Conservation (phyloP, 2,329 filamentous ascomycete genomes). For the Penicillium oxalicum region DNA sequence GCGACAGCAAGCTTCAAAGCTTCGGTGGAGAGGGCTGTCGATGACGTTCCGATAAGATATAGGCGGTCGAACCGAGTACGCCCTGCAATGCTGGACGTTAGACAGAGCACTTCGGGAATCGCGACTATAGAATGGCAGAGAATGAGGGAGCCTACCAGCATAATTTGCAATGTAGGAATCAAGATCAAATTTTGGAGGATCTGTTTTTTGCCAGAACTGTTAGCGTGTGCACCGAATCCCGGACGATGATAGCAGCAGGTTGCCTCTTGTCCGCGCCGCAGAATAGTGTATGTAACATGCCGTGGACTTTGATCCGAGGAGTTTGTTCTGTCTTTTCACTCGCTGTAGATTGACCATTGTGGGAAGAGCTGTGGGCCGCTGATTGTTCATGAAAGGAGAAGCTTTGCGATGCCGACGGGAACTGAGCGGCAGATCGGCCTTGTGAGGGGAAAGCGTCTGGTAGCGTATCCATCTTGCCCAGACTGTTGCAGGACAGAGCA, state of each 20-base stretch:
- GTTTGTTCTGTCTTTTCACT: background rate
- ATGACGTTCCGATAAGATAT: constrained; percentile 72
- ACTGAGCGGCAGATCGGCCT: constrained; percentile 4
- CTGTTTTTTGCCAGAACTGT: constrained; percentile 38
- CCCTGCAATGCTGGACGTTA: constrained; percentile 46
- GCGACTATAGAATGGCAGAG: background rate
- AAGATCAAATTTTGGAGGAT: constrained; percentile 80
- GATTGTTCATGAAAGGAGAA: background rate
- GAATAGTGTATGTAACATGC: constrained; percentile 15
- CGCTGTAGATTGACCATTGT: too few species aligned
- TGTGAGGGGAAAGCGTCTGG: constrained; percentile 23
- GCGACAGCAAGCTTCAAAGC: constrained; percentile 70
- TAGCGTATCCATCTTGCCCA: constrained; percentile 21
- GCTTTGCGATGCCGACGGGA: constrained; percentile 6
- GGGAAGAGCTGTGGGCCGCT: background rate
- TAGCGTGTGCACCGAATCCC: background rate
- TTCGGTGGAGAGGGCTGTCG: constrained; percentile 68
- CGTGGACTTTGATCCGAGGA: constrained; percentile 25
- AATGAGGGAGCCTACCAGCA: constrained; percentile 49
- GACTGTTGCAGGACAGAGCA: constrained; percentile 1
- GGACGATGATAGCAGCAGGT: constrained; percentile 1
- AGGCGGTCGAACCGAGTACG: constrained; percentile 76
- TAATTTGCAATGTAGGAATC: constrained; percentile 90
- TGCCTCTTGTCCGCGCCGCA: constrained; percentile 1
- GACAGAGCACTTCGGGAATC: background rate